Base-by-base conservation (phyloP, 1,284 basidiomycete genomes). In the Wolfiporia cocos region DNA sequence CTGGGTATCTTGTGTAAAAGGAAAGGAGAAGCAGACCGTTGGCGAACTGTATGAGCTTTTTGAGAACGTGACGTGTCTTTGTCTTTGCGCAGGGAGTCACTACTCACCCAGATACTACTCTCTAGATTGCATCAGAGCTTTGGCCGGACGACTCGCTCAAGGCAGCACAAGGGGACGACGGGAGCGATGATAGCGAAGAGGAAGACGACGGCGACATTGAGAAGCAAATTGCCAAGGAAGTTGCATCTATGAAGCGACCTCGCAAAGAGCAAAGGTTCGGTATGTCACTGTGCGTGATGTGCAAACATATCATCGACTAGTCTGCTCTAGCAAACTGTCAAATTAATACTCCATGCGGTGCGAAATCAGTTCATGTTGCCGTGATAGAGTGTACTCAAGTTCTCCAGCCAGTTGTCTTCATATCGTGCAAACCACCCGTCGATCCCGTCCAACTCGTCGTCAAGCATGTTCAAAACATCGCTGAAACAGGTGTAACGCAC, bases 1-100 rank as follows among this genome's bases (percentile, higher is more conserved):
- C 14, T 90, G 87, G 87, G 80, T 78, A 5, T 87, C 80, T 51
- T 89, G 86, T 49, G 73, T 86, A 21, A 85, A 83, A 59, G 86
- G 87, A 17, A 90, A 83, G 54, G 87, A 91, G 59, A 83, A 73
- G 48, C 81, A 81, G 53, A 74, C 83, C 0, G 73, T 86, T 4
- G 76, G 78, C 24, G 88, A 91, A 56, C 61, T 87, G 30, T 85
- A 81, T 49, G 84, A 87, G 56, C 56, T 91, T 10, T 86, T 91
- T 45, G 83, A 87, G 49, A 74, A 73, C 41, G 87, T 88, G 50
- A 55, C 76, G 32, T 36, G 9, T 42, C 43, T 14, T 37, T 9
- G n/a, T n/a, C n/a, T n/a, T n/a, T n/a, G n/a, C n/a, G n/a, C n/a
- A n/a, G n/a, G n/a, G n/a, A n/a, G n/a, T n/a, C n/a, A n/a, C n/a